Conservation (phyloP, 2,329 filamentous ascomycete species). For the Penicillium verrucosum region DNA sequence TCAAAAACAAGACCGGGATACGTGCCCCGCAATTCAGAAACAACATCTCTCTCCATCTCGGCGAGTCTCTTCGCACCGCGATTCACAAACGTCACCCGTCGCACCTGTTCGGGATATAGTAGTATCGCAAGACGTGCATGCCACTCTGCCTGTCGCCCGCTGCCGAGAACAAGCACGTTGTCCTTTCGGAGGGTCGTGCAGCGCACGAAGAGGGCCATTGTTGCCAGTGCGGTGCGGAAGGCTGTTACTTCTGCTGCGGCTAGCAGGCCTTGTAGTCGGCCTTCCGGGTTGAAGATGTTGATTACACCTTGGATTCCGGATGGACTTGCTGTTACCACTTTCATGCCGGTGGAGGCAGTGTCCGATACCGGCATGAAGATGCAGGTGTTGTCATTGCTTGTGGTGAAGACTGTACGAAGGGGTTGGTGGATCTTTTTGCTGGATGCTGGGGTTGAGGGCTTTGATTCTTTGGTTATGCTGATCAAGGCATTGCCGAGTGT, state of each 20-base stretch:
- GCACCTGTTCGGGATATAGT: slow-evolving; percentile 40
- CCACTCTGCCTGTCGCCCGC: slow-evolving; percentile 51
- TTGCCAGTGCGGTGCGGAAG: slow-evolving; percentile 73
- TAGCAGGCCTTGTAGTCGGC: slow-evolving; percentile 63
- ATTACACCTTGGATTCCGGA: slow-evolving; percentile 61
- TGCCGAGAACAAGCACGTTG: slow-evolving; percentile 49
- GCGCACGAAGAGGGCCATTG: slow-evolving; percentile 61
- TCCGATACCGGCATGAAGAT: slow-evolving; percentile 73
- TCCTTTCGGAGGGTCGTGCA: slow-evolving; percentile 27
- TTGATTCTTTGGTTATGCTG: slow-evolving; percentile 28
- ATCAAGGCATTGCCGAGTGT: slow-evolving; percentile 36
- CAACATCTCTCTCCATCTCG: slow-evolving; percentile 33
- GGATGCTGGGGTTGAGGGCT: slow-evolving; percentile 24
- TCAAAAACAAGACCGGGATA: slow-evolving; percentile 37
- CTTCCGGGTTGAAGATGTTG: slow-evolving; percentile 63
- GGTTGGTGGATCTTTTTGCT: slow-evolving; percentile 43
- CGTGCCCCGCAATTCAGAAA: slow-evolving; percentile 32
- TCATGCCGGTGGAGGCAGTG: slow-evolving; percentile 63
- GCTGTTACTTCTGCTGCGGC: slow-evolving; percentile 73
- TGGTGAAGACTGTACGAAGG: slow-evolving; percentile 41
- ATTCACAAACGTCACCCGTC: slow-evolving; percentile 75
- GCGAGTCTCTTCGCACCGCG: slow-evolving; percentile 60
- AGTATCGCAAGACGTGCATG: slow-evolving; percentile 53
- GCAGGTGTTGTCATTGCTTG: slow-evolving; percentile 51
- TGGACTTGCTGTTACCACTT: slow-evolving; percentile 61